Conservation (phyloP, 2,329 filamentous ascomycete genomes). For the Amesomyces nigricolor region DNA sequence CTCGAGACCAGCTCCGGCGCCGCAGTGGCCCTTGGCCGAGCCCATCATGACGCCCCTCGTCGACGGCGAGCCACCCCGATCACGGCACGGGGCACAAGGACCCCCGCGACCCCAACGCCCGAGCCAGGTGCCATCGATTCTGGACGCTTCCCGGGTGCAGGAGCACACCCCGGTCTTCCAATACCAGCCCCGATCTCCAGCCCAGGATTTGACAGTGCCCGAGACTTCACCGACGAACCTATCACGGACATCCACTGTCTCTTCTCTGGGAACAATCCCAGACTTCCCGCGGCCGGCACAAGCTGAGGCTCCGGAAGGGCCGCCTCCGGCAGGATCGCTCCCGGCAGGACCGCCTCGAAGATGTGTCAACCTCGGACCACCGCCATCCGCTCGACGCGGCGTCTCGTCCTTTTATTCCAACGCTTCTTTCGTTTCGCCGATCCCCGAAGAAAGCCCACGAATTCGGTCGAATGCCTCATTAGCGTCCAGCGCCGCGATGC, state of each 20-base stretch:
- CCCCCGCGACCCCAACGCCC: slow-evolving; percentile 57
- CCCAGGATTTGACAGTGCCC: slow-evolving; percentile 39
- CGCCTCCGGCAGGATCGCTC: slow-evolving; percentile 20
- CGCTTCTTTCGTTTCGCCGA: slow-evolving; percentile 65
- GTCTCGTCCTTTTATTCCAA: slow-evolving; percentile 61
- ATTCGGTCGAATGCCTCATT: slow-evolving; percentile 57
- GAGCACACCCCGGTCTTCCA: slow-evolving; percentile 52
- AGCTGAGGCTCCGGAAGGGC: slow-evolving; percentile 22
- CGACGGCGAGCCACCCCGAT: slow-evolving; percentile 42
- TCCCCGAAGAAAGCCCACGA: slow-evolving; percentile 63
- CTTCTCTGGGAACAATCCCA: slow-evolving; percentile 52
- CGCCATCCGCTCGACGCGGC: slow-evolving; percentile 54
- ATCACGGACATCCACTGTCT: slow-evolving; percentile 49
- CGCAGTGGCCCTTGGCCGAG: slow-evolving; percentile 50
- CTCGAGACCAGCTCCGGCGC: slow-evolving; percentile 46
- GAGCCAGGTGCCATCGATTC: slow-evolving; percentile 53
- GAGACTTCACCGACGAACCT: slow-evolving; percentile 42
- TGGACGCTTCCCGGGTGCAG: slow-evolving; percentile 51
- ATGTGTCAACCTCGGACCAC: slow-evolving; percentile 53
- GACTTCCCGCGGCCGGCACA: slow-evolving; percentile 49
- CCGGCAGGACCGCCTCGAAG: slow-evolving; percentile 35
- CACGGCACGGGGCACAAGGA: slow-evolving; percentile 45
- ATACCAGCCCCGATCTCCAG: slow-evolving; percentile 36
- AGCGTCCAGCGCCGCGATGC: slow-evolving; percentile 68
- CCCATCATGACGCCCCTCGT: slow-evolving; percentile 34